These are phyloP conservation scores for Aspergillus chevalieri DNA, from an alignment of 2,329 filamentous ascomycete genomes.

Conservation along the genomic window DNA sequence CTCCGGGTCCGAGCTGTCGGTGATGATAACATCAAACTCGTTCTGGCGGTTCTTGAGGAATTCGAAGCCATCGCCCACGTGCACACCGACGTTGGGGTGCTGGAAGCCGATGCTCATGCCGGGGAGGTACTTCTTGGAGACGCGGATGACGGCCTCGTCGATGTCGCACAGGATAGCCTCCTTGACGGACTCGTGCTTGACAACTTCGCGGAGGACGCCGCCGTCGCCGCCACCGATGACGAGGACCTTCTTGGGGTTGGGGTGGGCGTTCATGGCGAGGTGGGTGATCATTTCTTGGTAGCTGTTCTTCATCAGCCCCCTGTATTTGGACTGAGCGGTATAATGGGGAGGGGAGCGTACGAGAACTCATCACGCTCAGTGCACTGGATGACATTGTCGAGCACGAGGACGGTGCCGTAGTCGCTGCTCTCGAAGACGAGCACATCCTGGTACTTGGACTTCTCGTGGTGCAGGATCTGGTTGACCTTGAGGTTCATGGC, in stretches of 20 bases:
- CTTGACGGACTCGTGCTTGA: conserved; percentile 97
- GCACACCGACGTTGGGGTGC: conserved; percentile 86
- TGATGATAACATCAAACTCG: conserved; percentile 98
- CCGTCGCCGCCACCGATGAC: conserved; percentile 98
- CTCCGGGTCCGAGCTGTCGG: conserved; percentile 95
- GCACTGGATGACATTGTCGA: conserved; percentile 98
- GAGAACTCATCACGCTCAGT: conserved; percentile 99
- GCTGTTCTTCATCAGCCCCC: conserved; percentile 23
- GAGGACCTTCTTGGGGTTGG: conserved; percentile 94
- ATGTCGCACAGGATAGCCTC: conserved; percentile 97
- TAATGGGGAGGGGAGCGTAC: conserved; percentile 34
- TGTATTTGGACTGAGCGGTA: not conserved
- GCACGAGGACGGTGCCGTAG: conserved; percentile 90
- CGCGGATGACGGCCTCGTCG: conserved; percentile 95
- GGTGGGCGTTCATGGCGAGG: conserved; percentile 96
- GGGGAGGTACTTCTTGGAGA: conserved; percentile 96
- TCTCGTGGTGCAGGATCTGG: conserved; percentile 97
- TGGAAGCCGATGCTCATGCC: conserved; percentile 89
- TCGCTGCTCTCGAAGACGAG: conserved; percentile 98
- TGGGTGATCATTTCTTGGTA: conserved; percentile 99
- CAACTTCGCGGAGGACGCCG: conserved; percentile 93
- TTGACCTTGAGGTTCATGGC: conserved; percentile 98
- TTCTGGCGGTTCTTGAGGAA: conserved; percentile 96
- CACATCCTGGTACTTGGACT: conserved; percentile 98
- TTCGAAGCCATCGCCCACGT: conserved; percentile 97